Evolutionary conservation across 2,329 filamentous ascomycete species (phyloP), one percentile per base, ranked within the genome.

Genomic region (Claviceps sp.): DNA sequence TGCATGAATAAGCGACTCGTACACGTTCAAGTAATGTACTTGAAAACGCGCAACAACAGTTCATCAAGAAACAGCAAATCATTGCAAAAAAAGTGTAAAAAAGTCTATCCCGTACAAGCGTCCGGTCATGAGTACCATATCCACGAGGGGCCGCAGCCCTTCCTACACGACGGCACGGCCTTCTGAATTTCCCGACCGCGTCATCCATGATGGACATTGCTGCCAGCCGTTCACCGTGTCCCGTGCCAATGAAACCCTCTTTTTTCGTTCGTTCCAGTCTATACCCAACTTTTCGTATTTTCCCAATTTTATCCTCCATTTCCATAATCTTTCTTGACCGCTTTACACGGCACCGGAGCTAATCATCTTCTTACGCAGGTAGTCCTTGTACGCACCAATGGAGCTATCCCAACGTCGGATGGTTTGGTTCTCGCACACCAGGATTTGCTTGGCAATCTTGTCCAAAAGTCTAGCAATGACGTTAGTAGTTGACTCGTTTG

Each of bases 361-460:
- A 65, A 95, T 74, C 93, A 98, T 98, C 88, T 97, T 97, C 84
- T 97, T 97, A 68, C 91, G 85, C 65, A 98, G 80, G 73, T 96
- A 82, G 75, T 94, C 87, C 87, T 98, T 98, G 87, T 98, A 98
- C 55, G 89, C 84, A 61, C 84, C 85, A 65, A 98, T 98, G 58
- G 72, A 75, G 62, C 91, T 91, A 57, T 91, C 84, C 93, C 93
- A 98, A 63, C 81, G 73, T 62, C 79, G 83, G 62, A 97, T 89
- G 14, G 89, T 90, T 79, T 90, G 89, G 82, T 98, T 89, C 75
- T 98, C 93, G 72, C 94, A 98, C 52, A 98, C 93, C 74, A 98
- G 83, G 71, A 98, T 98, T 71, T 98, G 89, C 80, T 98, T 98
- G 62, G 93, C 93, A 69, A 98, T 97, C 79, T 95, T 96, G 81